phyloP scores from a whole-genome alignment of 257 asterid genomes.

The Solanum medicagineum region DNA sequence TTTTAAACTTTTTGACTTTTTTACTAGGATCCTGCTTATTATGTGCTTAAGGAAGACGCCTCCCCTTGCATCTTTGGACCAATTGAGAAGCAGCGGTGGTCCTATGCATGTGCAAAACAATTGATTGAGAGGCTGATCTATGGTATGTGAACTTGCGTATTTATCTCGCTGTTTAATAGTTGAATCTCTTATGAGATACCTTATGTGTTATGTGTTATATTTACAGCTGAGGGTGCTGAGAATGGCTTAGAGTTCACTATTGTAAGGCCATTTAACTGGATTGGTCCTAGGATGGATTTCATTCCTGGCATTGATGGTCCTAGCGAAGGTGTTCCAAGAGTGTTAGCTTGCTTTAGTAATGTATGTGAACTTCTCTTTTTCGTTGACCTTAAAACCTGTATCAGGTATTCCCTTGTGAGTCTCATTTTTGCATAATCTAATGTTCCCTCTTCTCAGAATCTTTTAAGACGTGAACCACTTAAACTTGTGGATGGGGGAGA shows the following conservation, averaged over 20 bases:
- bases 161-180: background rate
- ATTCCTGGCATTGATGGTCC: conserved; percentile 98
- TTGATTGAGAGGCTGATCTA: conserved; percentile 84
- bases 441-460: conserved; percentile 41
- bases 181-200: background rate
- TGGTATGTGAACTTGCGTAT: conserved; percentile 37
- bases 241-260: conserved; percentile 87
- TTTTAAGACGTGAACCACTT: conserved; percentile 74
- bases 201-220: conserved; percentile 1
- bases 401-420: background rate
- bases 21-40: conserved; percentile 69
- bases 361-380: conserved; percentile 20
- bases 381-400: background rate
- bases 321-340: conserved; percentile 95
- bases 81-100: conserved; percentile 97
- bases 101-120: conserved; percentile 94
- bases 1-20: conserved; percentile 6
- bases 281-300: conserved; percentile 98
- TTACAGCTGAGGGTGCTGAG: conserved; percentile 96
- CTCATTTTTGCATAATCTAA: background rate
- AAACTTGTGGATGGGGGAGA: conserved; percentile 96
- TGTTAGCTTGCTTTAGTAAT: conserved; percentile 94
- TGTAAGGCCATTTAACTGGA: conserved; percentile 98
- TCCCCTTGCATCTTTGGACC: conserved; percentile 97
- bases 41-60: conserved; percentile 61